Evolutionary conservation across 352 stramenopile genomes (phyloP).

Genomic region (Blastocystis sp.): DNA sequence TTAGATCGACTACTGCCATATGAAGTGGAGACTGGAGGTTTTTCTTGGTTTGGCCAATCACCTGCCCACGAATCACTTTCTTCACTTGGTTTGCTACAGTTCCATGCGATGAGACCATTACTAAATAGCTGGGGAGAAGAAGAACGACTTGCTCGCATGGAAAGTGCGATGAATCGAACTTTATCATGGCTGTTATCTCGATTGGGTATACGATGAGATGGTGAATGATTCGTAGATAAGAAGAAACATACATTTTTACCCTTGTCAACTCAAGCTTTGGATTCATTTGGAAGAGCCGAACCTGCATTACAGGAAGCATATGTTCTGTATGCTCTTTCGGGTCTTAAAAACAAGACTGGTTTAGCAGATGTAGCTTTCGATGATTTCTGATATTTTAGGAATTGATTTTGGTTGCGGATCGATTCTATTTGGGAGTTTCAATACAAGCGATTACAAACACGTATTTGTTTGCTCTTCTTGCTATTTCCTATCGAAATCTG

Average conservation of each 20-base stretch:
- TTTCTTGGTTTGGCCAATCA: conserved; percentile 10
- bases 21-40: not conserved
- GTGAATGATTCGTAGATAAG: not conserved
- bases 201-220: not conserved
- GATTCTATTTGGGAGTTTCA: not conserved
- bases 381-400: not conserved
- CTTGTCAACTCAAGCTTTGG: not conserved
- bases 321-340: not conserved
- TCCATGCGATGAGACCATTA: not conserved
- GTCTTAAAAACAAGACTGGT: not conserved
- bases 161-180: not conserved
- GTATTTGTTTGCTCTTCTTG: not conserved
- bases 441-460: not conserved
- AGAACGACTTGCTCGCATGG: not conserved
- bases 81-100: conserved; percentile 6
- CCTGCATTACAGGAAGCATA: not conserved
- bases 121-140: not conserved
- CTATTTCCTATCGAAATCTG: not conserved
- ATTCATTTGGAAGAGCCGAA: not conserved
- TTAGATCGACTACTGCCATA: not conserved
- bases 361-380: not conserved
- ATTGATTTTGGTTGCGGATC: not conserved
- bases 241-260: not conserved
- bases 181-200: not conserved
- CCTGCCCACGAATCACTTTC: not conserved